phyloP scores from a whole-genome alignment of 306 rosid species.

The Ormosia emarginata region DNA sequence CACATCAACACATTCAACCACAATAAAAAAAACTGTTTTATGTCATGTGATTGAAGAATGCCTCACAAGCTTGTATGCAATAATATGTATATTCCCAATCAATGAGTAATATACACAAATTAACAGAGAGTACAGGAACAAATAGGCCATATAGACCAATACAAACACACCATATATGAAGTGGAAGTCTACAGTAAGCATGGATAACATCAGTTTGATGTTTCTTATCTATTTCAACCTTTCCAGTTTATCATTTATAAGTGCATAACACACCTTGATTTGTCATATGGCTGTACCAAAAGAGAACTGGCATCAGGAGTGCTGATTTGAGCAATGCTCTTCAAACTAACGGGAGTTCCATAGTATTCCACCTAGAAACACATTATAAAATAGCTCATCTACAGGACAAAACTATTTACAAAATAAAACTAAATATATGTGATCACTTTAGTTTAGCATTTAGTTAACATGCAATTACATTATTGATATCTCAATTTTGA shows the following conservation, averaged over 20 bases:
- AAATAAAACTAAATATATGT: background rate
- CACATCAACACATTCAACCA: background rate
- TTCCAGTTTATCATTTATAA: background rate
- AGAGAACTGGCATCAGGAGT: conserved; percentile 88
- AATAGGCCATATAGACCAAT: background rate
- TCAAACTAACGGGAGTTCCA: conserved; percentile 90
- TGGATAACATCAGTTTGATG: conserved; percentile 6
- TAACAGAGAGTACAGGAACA: background rate
- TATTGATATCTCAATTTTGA: background rate
- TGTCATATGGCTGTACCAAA: conserved; percentile 87
- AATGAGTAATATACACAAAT: background rate
- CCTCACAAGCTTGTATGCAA: background rate
- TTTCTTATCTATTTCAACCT: background rate
- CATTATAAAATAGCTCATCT: conserved; percentile 16
- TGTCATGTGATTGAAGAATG: background rate
- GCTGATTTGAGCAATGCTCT: conserved; percentile 95
- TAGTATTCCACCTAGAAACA: conserved; percentile 88
- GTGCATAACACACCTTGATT: conserved; percentile 63
- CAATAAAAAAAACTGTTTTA: background rate
- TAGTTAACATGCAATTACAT: background rate
- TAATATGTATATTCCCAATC: background rate
- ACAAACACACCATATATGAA: background rate
- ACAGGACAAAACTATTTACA: background rate
- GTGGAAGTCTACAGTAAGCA: background rate
- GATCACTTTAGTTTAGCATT: background rate